phyloP scores from a whole-genome alignment of 73 alveolate species.

The Stentor coeruleus region DNA sequence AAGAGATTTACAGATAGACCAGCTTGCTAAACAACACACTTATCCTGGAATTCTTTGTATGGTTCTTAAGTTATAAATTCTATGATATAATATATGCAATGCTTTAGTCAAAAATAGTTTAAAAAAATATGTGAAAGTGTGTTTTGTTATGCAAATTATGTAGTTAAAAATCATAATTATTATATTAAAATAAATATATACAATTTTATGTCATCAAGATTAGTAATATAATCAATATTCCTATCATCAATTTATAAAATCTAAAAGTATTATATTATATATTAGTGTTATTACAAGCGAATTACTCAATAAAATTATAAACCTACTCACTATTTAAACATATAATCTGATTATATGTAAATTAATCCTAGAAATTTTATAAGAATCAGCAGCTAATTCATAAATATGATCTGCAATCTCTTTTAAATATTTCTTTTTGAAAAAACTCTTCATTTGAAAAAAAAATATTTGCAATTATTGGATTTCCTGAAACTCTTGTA shows the following conservation, averaged over 20 bases:
- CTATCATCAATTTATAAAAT: neutral
- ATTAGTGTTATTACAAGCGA: conserved; percentile 5
- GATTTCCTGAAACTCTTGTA: too few species aligned
- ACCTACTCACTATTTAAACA: conserved; percentile 2
- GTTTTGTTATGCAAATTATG: neutral
- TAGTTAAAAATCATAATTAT: neutral
- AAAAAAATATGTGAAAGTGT: too few species aligned
- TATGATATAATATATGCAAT: too few species aligned
- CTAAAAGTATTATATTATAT: neutral
- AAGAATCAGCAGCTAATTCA: neutral
- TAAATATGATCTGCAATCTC: neutral
- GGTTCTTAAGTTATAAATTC: too few species aligned
- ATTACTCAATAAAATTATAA: neutral
- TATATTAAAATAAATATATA: neutral
- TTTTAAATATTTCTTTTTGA: neutral
- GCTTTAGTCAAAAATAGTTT: neutral
- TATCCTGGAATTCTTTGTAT: neutral
- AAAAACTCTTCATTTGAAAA: too few species aligned
- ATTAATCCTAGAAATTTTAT: neutral
- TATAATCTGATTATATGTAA: neutral
- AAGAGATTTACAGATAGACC: neutral
- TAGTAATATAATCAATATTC: neutral
- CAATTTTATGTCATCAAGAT: neutral
- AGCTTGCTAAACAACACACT: neutral
- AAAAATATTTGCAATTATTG: too few species aligned